A percentile compares a stretch with the other conserved stretches of the same genome.
Evolutionary conservation across 257 asterid species (phyloP).

Genomic region (Nicotiana otophora): DNA sequence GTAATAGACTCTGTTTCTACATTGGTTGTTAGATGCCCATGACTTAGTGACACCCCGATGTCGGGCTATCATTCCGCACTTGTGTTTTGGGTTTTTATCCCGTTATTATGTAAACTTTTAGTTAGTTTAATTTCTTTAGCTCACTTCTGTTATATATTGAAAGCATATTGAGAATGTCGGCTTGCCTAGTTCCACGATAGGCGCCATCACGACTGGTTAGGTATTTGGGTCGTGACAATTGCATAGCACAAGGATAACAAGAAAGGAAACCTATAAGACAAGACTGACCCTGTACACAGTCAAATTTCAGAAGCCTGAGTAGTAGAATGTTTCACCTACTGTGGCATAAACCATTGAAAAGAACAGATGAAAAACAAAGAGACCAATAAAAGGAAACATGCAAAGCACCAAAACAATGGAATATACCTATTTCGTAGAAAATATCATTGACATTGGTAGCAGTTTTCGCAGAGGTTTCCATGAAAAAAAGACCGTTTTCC

Average conservation of each 20-base stretch:
- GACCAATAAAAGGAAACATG: neutral
- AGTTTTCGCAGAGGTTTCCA: conserved; percentile 83
- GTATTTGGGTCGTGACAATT: too few species aligned
- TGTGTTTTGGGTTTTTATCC: too few species aligned
- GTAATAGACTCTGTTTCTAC: too few species aligned
- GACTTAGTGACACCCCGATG: too few species aligned
- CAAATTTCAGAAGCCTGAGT: neutral
- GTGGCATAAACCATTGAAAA: neutral
- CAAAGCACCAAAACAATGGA: neutral
- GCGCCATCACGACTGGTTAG: too few species aligned
- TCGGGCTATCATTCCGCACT: too few species aligned
- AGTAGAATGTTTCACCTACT: neutral
- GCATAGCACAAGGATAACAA: neutral
- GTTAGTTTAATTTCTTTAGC: too few species aligned
- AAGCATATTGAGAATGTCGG: too few species aligned
- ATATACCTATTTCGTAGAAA: conserved; percentile 61
- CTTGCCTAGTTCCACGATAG: too few species aligned
- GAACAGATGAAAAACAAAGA: neutral
- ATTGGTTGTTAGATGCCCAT: too few species aligned
- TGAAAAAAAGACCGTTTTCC: conserved; percentile 73
- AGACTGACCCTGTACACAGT: neutral
- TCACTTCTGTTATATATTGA: too few species aligned
- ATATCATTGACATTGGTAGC: conserved; percentile 62
- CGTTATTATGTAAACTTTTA: too few species aligned
- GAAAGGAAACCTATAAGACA: neutral